phyloP scores from a whole-genome alignment of 176 grass and related monocot species.

The Carex parvula region DNA sequence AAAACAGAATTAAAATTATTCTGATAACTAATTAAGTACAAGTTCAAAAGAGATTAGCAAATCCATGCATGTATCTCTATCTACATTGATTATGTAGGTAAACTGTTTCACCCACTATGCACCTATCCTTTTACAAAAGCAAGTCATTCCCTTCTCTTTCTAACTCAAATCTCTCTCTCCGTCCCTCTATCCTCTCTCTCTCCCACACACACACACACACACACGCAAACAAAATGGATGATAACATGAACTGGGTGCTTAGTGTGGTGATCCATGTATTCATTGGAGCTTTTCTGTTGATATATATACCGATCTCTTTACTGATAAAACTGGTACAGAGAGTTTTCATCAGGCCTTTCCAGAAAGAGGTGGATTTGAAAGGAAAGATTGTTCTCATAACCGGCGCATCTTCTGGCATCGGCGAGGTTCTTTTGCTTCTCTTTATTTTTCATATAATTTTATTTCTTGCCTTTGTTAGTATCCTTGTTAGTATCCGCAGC shows the following conservation, averaged over 20 bases:
- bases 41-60: not conserved
- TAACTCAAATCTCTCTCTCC: not conserved
- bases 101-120: constrained; percentile 16
- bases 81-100: constrained; percentile 16
- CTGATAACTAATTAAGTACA: not conserved
- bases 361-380: constrained; percentile 49
- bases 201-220: not conserved
- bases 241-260: constrained; percentile 36
- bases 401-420: constrained; percentile 90
- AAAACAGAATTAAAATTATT: not conserved
- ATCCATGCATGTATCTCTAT: not conserved
- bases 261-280: constrained; percentile 47
- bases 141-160: not conserved
- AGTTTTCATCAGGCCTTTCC: constrained; percentile 46
- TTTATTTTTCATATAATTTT: not conserved
- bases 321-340: constrained; percentile 33
- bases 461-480: not conserved
- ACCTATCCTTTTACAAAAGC: constrained; percentile 9
- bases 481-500: not conserved
- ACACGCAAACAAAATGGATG: constrained; percentile 1
- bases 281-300: constrained; percentile 43
- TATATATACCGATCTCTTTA: constrained; percentile 61
- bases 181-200: no score
- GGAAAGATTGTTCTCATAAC: constrained; percentile 83
- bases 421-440: constrained; percentile 42